A percentile compares a stretch with the other conserved stretches of the same genome.
Conservation (phyloP, 306 rosid genomes). For the Cotoneaster glaucophyllus region DNA sequence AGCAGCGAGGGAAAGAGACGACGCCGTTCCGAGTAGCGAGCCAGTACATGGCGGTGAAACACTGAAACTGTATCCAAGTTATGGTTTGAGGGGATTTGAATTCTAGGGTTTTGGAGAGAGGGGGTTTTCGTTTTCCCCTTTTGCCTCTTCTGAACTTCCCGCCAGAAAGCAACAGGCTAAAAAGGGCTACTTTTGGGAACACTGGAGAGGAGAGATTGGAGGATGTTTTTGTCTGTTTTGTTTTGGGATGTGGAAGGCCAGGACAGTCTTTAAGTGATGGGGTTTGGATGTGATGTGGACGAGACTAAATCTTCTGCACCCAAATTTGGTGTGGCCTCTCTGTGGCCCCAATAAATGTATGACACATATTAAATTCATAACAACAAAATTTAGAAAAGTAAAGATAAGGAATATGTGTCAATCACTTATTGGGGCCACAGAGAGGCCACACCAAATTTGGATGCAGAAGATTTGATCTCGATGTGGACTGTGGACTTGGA, state of each 20-base stretch:
- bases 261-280: neutral
- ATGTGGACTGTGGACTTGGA: no score
- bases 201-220: neutral
- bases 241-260: neutral
- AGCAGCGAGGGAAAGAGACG: constrained; percentile 46
- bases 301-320: no score
- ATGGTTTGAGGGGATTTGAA: neutral
- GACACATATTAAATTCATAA: no score
- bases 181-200: neutral
- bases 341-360: no score
- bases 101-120: constrained; percentile 17
- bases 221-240: neutral
- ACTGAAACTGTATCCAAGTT: neutral
- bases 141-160: constrained; percentile 10
- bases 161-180: neutral
- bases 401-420: no score
- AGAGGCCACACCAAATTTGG: no score
- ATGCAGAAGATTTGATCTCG: no score
- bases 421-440: no score
- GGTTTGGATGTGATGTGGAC: no score
- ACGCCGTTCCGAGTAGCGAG: constrained; percentile 46
- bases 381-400: no score
- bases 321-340: no score
- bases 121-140: neutral
- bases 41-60: constrained; percentile 39